Evolutionary conservation across 2,329 filamentous ascomycete genomes (phyloP), one percentile per base, ranked within the genome.

Genomic region (Bipolaris victoriae): DNA sequence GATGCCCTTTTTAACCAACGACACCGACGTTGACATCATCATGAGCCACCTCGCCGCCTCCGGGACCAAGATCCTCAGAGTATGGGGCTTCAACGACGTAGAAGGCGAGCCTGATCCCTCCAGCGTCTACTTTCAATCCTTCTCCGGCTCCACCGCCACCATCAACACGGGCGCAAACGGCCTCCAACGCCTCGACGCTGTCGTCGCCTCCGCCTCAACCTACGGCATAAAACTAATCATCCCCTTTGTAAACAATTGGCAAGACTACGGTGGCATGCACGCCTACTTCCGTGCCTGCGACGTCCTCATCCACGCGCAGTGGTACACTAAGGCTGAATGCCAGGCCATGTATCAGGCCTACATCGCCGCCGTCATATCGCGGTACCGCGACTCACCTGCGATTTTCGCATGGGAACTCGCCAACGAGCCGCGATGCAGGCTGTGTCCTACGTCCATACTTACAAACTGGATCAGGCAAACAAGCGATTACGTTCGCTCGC

Each of bases 171-270:
- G 86, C 2, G 65, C 81, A 35, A 78, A 89, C 68, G 87, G 88
- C 15, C 82, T 90, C 7, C 81, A 88, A 70, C 82, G 86, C 13
- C 82, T 90, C 2, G 88, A 90, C 67, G 84, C 84, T 51, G 86
- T 89, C 1, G 86, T 90, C 51, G 70, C 80, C 37, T 78, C 83
- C 0, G 87, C 87, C 5, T 86, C 88, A 71, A 78, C 79, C 52
- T 79, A 83, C 52, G 84, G 83, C 3, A 79, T 90, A 63, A 87
- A 88, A 71, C 77, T 89, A 5, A 87, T 90, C 59, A 83, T 88
- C 68, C 83, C 85, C 63, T 85, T 89, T 41, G 85, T 89, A 53
- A 90, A 90, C 76, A 86, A 90, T 76, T 90, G 87, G 87, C 79
- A 79, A 44, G 88, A 90, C 67, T 89, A 88, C 41, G 87, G 87